phyloP scores from a whole-genome alignment of 2,329 filamentous ascomycete species.

The Phialemoniopsis sp. region DNA sequence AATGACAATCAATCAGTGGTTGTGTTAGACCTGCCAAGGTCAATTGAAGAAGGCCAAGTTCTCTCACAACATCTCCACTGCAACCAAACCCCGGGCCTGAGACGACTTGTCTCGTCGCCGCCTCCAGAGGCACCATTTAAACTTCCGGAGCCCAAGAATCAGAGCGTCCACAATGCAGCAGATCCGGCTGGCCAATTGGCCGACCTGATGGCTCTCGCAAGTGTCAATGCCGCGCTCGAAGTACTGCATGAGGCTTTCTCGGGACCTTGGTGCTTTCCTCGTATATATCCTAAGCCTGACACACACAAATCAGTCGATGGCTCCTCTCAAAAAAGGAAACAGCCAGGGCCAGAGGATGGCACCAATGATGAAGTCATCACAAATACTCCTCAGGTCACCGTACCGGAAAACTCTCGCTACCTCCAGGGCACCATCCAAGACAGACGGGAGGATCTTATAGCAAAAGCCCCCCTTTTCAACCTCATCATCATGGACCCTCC shows the following conservation, averaged over 20 bases:
- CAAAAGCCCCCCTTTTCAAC: conserved; percentile 49
- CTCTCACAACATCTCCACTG: conserved; percentile 24
- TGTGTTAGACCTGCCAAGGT: conserved; percentile 66
- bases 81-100: conserved; percentile 3
- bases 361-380: conserved; percentile 4
- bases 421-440: conserved; percentile 41
- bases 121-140: conserved; percentile 40
- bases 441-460: conserved; percentile 2
- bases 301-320: not conserved
- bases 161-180: conserved; percentile 9
- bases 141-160: conserved; percentile 45
- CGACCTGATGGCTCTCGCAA: conserved; percentile 48
- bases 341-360: not conserved
- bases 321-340: conserved; percentile 8
- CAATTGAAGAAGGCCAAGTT: conserved; percentile 64
- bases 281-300: conserved; percentile 10
- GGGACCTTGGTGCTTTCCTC: conserved; percentile 44
- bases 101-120: conserved; percentile 40
- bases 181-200: conserved; percentile 44
- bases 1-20: conserved; percentile 44
- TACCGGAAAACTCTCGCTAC: conserved; percentile 35
- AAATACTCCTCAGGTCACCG: conserved; percentile 1
- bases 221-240: conserved; percentile 38
- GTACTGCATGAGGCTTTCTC: conserved; percentile 18
- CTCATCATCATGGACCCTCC: conserved; percentile 73